phyloP scores from a whole-genome alignment of 2,329 filamentous ascomycete species.

The Sordariomycetes sp. region DNA sequence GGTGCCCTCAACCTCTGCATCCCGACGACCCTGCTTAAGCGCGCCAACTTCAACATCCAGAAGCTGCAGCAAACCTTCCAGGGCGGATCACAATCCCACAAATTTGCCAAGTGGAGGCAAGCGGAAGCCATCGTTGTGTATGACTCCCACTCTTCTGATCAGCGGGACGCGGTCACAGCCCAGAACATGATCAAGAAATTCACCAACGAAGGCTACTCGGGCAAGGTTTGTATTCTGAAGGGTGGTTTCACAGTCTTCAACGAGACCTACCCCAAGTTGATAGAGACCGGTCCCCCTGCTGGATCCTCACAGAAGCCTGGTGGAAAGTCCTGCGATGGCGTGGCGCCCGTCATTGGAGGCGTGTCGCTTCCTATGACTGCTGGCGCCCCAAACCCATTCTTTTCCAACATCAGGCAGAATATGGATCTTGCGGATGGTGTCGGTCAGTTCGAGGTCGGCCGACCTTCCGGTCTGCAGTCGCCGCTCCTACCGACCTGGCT shows the following conservation, averaged over 20 bases:
- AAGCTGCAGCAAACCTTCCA: slow-evolving; percentile 86
- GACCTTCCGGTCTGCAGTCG: slow-evolving; percentile 35
- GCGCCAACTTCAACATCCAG: slow-evolving; percentile 80
- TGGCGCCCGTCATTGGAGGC: slow-evolving; percentile 75
- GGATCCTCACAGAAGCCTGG: slow-evolving; percentile 26
- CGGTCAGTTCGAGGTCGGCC: slow-evolving; percentile 60
- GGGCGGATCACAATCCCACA: slow-evolving; percentile 55
- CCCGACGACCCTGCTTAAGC: slow-evolving; percentile 85
- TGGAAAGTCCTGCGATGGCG: slow-evolving; percentile 31
- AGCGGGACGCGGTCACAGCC: slow-evolving; percentile 72
- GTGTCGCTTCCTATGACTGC: slow-evolving; percentile 68
- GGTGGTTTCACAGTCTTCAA: slow-evolving; percentile 76
- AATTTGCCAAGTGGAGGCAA: slow-evolving; percentile 68
- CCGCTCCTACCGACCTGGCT: slow-evolving; percentile 69
- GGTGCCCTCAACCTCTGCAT: slow-evolving; percentile 91
- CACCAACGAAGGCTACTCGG: slow-evolving; percentile 69
- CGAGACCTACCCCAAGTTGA: slow-evolving; percentile 51
- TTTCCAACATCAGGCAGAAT: slow-evolving; percentile 92
- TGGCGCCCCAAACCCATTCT: slow-evolving; percentile 77
- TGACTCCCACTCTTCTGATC: slow-evolving; percentile 65
- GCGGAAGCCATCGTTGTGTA: slow-evolving; percentile 79
- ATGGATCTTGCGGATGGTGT: slow-evolving; percentile 92
- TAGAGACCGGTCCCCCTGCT: slow-evolving; percentile 52
- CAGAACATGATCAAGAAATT: slow-evolving; percentile 94
- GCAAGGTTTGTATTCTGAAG: slow-evolving; percentile 63